These are phyloP conservation scores for Acanthamoeba castellanii DNA, from an alignment of 208 protist genomes.

Conservation along the genomic window DNA sequence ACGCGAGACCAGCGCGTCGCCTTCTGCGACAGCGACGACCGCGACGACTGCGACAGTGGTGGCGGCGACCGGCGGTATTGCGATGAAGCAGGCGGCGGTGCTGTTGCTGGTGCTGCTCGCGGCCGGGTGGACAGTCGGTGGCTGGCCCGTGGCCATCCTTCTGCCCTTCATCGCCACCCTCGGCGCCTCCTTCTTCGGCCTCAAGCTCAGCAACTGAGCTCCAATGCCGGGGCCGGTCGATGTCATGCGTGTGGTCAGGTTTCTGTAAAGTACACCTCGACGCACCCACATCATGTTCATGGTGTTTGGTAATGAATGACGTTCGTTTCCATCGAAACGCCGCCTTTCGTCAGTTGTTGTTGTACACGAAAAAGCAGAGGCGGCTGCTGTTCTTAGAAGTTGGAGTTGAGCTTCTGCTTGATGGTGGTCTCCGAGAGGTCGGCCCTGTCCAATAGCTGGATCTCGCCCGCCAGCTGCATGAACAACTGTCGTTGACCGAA, in stretches of 20 bases:
- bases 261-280: not conserved
- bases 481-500: not conserved
- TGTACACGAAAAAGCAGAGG: not conserved
- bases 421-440: slow-evolving; percentile 35
- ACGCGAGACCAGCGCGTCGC: not conserved
- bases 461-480: slow-evolving; percentile 53
- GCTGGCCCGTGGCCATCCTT: slow-evolving; percentile 18
- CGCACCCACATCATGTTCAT: too few relatives aligned
- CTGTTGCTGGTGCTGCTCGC: not conserved
- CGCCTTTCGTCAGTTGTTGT: not conserved
- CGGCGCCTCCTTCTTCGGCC: slow-evolving; percentile 13
- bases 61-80: not conserved
- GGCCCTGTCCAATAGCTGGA: slow-evolving; percentile 36
- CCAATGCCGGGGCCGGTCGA: not conserved
- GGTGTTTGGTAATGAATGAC: too few relatives aligned
- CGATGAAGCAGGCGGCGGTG: not conserved
- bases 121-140: not conserved
- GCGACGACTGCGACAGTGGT: not conserved
- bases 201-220: not conserved
- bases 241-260: not conserved
- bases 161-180: slow-evolving; percentile 26
- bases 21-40: not conserved
- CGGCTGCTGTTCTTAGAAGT: not conserved
- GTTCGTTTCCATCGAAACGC: too few relatives aligned
- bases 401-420: slow-evolving; percentile 69